Base-by-base conservation (phyloP, 805 yeast genomes). In the Zygosaccharomyces lentus region DNA sequence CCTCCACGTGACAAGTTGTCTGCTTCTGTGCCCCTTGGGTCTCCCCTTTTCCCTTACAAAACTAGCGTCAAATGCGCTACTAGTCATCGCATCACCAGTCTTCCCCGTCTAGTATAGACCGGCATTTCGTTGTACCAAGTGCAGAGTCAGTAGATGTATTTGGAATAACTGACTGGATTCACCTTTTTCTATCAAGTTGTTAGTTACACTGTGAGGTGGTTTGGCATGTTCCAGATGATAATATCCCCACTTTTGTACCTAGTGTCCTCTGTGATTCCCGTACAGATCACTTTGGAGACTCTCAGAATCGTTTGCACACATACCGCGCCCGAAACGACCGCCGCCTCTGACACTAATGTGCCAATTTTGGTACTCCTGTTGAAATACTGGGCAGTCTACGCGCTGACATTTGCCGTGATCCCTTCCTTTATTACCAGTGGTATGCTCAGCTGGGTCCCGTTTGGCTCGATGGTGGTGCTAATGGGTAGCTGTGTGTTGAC, bases 381-480 rank as follows among this genome's bases (percentile, higher is more conserved):
- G 36, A 56, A 58, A 45, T 58, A 56, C 25, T 58, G 62, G 62
- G 34, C 48, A n/a, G 34, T 55, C 6, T 54, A 48, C 37, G 54
- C 41, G 15, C 37, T 57, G 13, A 29, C 49, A 9, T 52, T 52
- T 39, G 45, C 52, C 8, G 36, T 55, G 7, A 34, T 55, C 6
- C 56, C 59, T 8, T 25, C 50, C 2, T 43, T 50, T 9, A 42
- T 57, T 8, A 45, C 53, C 13, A 41, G 43, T 29, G 32, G 46
- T 2, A 9, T 56, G 10, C 16, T 48, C 23, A 27, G 47, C 27
- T 27, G 46, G 25, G 3, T 56, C 21, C 59, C 61, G 15, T 48
- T 57, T 32, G 39, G 45, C 8, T 48, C 47, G 2, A 13, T 53
- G 13, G 19, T 47, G 9, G 36, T 51, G n/a, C 26, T 45, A 8